Conservation (phyloP, 768 basidiomycete genomes). For the Cystofilobasidium capitatum region DNA sequence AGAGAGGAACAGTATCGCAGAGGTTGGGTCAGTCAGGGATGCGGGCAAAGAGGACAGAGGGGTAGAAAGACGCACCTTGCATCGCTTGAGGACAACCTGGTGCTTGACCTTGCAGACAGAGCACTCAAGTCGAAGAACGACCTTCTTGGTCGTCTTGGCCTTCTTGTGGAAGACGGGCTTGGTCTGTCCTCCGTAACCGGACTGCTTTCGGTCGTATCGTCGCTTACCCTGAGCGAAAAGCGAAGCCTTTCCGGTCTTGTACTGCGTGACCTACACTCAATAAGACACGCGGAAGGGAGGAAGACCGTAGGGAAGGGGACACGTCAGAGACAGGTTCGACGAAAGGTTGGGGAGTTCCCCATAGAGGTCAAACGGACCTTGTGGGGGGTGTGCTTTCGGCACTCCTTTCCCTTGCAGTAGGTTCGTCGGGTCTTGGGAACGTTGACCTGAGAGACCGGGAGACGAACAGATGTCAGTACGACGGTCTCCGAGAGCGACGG, state of each 20-base stretch:
- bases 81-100: slow-evolving; percentile 77
- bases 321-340: not conserved
- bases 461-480: not conserved
- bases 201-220: slow-evolving; percentile 71
- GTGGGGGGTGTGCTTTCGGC: slow-evolving; percentile 97
- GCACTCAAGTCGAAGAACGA: slow-evolving; percentile 94
- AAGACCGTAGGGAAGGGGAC: not conserved
- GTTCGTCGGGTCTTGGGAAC: slow-evolving; percentile 29
- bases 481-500: too few relatives aligned
- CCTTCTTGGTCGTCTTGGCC: slow-evolving; percentile 84
- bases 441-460: slow-evolving; percentile 13
- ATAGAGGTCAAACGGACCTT: slow-evolving; percentile 52
- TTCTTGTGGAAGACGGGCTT: slow-evolving; percentile 99
- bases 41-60: too few relatives aligned
- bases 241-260: slow-evolving; percentile 99
- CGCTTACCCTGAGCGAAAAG: slow-evolving; percentile 98
- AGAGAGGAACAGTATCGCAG: too few relatives aligned
- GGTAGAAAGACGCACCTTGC: too few relatives aligned
- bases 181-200: slow-evolving; percentile 96
- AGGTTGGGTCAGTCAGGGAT: too few relatives aligned
- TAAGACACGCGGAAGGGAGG: not conserved
- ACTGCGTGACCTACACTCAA: slow-evolving; percentile 55
- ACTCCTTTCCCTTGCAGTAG: slow-evolving; percentile 84
- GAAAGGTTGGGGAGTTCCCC: not conserved
- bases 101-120: slow-evolving; percentile 62